These are phyloP conservation scores for Crithidia acanthocephali DNA, from an alignment of 208 protist species.

Conservation along the genomic window DNA sequence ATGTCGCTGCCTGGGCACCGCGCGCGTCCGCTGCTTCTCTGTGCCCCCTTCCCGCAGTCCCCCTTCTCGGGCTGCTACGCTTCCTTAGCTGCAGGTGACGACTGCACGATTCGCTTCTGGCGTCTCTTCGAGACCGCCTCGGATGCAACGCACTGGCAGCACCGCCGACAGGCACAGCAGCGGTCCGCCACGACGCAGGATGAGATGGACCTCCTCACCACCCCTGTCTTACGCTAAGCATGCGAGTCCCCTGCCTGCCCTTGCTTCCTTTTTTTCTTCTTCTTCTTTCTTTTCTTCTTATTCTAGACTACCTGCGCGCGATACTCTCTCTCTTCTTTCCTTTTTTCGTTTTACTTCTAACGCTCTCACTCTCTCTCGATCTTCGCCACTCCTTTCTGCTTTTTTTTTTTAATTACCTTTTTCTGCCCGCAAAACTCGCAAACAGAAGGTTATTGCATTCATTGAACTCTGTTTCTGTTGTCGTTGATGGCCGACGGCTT, in stretches of 20 bases:
- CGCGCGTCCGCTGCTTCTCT: constrained; percentile 65
- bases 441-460: no score
- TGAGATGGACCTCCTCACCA: constrained; percentile 43
- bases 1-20: constrained; percentile 72
- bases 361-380: no score
- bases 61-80: constrained; percentile 54
- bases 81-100: constrained; percentile 66
- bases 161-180: constrained; percentile 40
- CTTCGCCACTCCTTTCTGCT: no score
- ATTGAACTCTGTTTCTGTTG: no score
- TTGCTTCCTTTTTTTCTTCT: constrained; percentile 9
- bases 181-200: constrained; percentile 41
- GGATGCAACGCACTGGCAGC: constrained; percentile 42
- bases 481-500: no score
- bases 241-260: background rate
- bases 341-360: constrained; percentile 8
- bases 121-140: constrained; percentile 53
- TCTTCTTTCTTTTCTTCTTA: background rate
- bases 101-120: constrained; percentile 85
- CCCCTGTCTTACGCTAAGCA: constrained; percentile 38
- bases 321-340: no score
- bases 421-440: no score
- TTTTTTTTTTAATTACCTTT: no score
- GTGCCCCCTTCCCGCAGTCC: constrained; percentile 55
- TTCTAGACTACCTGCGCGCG: no score